These are phyloP conservation scores for Aureobasidium mangrovei DNA, from an alignment of 2,329 filamentous ascomycete species.

Conservation along the genomic window DNA sequence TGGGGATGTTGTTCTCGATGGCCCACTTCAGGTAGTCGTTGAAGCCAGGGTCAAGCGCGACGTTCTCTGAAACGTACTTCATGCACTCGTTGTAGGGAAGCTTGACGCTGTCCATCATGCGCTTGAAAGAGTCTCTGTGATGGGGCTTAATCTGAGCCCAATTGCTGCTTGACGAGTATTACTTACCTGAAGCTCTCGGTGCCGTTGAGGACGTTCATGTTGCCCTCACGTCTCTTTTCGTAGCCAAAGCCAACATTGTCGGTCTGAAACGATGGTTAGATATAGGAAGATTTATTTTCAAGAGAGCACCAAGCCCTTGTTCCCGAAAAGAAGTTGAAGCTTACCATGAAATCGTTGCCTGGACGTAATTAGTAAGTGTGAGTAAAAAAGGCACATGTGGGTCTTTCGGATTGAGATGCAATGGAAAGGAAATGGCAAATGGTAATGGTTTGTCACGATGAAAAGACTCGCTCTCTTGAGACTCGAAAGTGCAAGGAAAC, in stretches of 20 bases:
- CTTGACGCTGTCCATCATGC: slow-evolving; percentile 84
- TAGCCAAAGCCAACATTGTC: slow-evolving; percentile 83
- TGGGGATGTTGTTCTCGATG: slow-evolving; percentile 71
- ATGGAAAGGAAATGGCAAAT: not conserved
- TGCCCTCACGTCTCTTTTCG: slow-evolving; percentile 61
- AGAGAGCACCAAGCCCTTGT: not conserved
- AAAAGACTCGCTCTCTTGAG: not conserved
- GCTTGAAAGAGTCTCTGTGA: slow-evolving; percentile 64
- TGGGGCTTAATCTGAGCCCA: not conserved
- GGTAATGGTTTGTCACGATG: not conserved
- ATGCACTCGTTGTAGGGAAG: slow-evolving; percentile 78
- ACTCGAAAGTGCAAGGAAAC: not conserved
- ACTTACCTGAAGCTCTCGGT: slow-evolving; percentile 59
- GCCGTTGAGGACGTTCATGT: slow-evolving; percentile 66
- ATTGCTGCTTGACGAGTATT: not conserved
- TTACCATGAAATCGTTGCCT: slow-evolving; percentile 59
- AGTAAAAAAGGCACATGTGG: too few relatives aligned
- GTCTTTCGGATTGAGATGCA: too few relatives aligned
- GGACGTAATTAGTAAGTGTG: slow-evolving; percentile 8
- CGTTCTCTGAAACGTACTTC: slow-evolving; percentile 66
- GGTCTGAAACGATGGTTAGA: slow-evolving; percentile 46
- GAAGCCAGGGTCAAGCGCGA: slow-evolving; percentile 83
- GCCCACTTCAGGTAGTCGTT: slow-evolving; percentile 81
- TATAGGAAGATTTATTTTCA: not conserved
- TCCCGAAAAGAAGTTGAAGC: not conserved